Base-by-base conservation (phyloP, 208 protist genomes). In the Leishmania major region DNA sequence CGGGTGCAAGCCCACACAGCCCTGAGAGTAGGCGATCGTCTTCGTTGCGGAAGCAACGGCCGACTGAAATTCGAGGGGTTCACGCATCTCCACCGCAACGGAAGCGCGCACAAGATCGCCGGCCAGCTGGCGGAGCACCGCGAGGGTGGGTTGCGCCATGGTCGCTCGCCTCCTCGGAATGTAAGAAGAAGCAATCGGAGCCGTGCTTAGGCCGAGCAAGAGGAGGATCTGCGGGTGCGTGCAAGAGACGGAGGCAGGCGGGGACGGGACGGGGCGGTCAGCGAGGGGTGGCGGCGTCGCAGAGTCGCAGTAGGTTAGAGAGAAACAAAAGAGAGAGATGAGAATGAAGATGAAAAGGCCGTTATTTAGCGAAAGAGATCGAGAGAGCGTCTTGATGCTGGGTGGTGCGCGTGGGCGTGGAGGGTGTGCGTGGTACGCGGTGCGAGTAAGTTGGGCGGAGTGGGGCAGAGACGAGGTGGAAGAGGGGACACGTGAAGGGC, bases 71-170 rank as follows among this genome's bases (percentile, higher is more conserved):
- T 11, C 28, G 31, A 69, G 62, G 28, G 62, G 31, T 0, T 69
- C 62, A 31, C 28, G 11, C 3, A 31, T 3, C 62, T 37, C 28
- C 69, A 37, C 73, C 45, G 53, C 57, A 51, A 76, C 70, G 31
- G 79, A 35, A 51, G 79, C 79, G 43, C 51, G 47, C 31, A 81
- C 40, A 7, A 66, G 5, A 57, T 75, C 78, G 67, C 53, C 67
- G 40, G 57, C 64, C n/a, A 81, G 78, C 62, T 81, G 78, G 37
- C 67, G 78, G 67, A n/a, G 75, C 78, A 45, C 57, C 78, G 28
- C 53, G 22, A 75, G 67, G 67, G 78, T 81, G 35, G 67, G 78
- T 37, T 35, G 25, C 31, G 31, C 31, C 78, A 81, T 81, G n/a
- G 11, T 40, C 6, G 43, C 49, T 25, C 25, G 22, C 51, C 51